phyloP scores from a whole-genome alignment of 305 asterid genomes.

The Fraxinus platypoda region DNA sequence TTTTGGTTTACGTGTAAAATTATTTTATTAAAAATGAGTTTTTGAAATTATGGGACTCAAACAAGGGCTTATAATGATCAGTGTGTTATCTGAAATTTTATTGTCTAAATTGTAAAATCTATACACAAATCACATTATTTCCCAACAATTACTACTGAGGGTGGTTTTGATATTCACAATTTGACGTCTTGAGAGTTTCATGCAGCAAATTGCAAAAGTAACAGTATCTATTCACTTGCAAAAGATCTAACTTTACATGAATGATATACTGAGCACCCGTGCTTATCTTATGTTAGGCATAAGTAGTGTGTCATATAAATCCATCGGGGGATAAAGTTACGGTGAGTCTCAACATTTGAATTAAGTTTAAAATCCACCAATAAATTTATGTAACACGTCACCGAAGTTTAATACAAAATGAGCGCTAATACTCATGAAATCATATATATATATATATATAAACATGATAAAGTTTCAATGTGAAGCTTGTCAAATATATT shows the following conservation, averaged over 20 bases:
- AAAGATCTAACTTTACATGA: not conserved
- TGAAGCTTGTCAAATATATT: not conserved
- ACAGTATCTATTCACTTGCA: not conserved
- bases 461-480: not conserved
- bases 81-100: not conserved
- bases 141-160: not conserved
- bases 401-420: too few species aligned
- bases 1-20: not conserved
- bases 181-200: not conserved
- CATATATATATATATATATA: too few species aligned
- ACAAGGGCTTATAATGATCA: too few species aligned
- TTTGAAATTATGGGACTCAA: too few species aligned
- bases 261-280: too few species aligned
- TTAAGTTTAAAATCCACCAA: too few species aligned
- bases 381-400: too few species aligned
- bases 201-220: not conserved
- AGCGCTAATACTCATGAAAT: too few species aligned
- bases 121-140: not conserved
- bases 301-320: not conserved
- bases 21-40: too few species aligned
- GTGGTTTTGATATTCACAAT: not conserved
- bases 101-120: not conserved
- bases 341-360: too few species aligned
- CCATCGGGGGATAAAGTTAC: too few species aligned
- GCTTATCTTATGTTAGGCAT: too few species aligned